phyloP scores from a whole-genome alignment of 495 filamentous ascomycete species.

The Daldinia caldariorum region DNA sequence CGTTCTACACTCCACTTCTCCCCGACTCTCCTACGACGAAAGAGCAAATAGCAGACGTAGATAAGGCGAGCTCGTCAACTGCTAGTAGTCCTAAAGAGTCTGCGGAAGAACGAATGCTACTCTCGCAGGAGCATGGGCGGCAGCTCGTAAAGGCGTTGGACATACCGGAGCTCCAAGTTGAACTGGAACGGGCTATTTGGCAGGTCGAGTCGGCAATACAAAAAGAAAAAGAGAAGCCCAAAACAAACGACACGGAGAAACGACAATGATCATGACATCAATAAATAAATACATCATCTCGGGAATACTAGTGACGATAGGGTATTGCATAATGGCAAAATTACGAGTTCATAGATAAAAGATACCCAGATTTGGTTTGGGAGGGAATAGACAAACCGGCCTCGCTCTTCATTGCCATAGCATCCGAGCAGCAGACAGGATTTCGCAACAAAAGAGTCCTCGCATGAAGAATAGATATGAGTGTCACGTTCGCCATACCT shows the following conservation, averaged over 20 bases:
- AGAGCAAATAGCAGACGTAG: constrained; percentile 35
- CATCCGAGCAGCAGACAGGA: constrained; percentile 20
- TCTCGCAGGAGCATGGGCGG: constrained; percentile 68
- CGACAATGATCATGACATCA: constrained; percentile 13
- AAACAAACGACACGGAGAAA: constrained; percentile 20
- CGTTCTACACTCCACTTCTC: constrained; percentile 67
- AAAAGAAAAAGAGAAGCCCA: constrained; percentile 54
- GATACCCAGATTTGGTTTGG: not conserved
- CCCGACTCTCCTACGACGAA: constrained; percentile 6
- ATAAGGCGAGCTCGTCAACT: constrained; percentile 31
- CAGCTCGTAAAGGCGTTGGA: constrained; percentile 75
- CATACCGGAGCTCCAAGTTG: constrained; percentile 83
- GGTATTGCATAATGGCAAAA: constrained; percentile 22
- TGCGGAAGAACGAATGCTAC: constrained; percentile 63
- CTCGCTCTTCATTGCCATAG: constrained; percentile 15
- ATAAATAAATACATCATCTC: not conserved
- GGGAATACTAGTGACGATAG: constrained; percentile 2
- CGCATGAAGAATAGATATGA: constrained; percentile 25
- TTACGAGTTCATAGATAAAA: constrained; percentile 23
- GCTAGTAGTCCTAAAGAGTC: constrained; percentile 6
- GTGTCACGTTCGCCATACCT: constrained; percentile 32
- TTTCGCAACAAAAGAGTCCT: constrained; percentile 7
- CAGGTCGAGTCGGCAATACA: constrained; percentile 79
- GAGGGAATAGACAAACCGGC: constrained; percentile 18
- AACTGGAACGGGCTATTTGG: constrained; percentile 87